Evolutionary conservation across 23 red algal genomes (phyloP), one percentile per base, ranked within the genome.

Genomic region (Cyanidioschyzon merolae): DNA sequence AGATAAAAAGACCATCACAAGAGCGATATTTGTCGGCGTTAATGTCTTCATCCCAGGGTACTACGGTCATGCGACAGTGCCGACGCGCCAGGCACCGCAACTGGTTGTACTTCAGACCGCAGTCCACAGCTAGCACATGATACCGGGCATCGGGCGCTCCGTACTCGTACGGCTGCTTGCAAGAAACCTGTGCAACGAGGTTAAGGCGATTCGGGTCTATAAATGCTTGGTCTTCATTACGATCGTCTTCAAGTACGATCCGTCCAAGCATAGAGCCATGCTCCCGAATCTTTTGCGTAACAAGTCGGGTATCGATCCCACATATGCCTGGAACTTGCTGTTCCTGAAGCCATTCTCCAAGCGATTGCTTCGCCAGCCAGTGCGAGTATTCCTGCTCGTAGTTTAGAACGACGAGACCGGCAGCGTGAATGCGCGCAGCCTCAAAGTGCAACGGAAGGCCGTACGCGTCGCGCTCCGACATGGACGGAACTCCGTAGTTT

Each of bases 31-130:
- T 39, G 0, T 88, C 85, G 45, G 54, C 39, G 21, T 39, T 32
- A 37, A 91, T 79, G 34, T 88, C 79, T 30, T 80, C 45, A 59
- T 97, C 80, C 79, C 79, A 97, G 7, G 93, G 93, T 38, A 97
- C 93, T 0, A 91, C 36, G 41, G 83, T 88, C 18, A 97, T 74
- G 32, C 67, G 68, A 31, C 51, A 68, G 15, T 79, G 74, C 2
- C 84, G 80, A 3, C 40, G 41, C 36, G 83, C 57, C 7, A 97
- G 57, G 34, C 76, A 89, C 37, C 93, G 93, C 29, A 97, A 75
- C 80, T 97, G 93, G 58, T 88, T 90, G 74, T 89, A 83, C 67
- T 97, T 97, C 37, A 90, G 74, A 21, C 93, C 93, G 79, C 87
- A 90, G 67, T 97, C 93, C 2, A 97, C 58, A 21, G 88, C 84